Percentiles rank a stretch among this genome's conserved stretches.
Evolutionary conservation across 495 filamentous ascomycete species (phyloP).

Genomic region (Aspergillus coremiiformis): DNA sequence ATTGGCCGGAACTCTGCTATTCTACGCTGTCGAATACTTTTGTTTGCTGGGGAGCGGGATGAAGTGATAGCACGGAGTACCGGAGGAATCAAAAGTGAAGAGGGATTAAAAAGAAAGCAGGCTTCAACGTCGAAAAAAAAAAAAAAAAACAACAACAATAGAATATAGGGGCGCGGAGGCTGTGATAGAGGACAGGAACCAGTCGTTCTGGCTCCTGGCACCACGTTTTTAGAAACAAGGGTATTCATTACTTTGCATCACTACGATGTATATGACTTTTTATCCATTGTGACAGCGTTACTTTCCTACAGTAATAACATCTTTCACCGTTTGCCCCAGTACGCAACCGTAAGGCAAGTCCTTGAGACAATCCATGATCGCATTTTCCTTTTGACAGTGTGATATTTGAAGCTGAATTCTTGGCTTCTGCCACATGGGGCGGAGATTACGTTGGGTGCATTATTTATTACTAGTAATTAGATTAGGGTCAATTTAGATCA

Average conservation of each 20-base stretch:
- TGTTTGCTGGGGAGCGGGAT: not conserved
- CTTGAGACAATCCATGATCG: not conserved
- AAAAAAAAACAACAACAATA: constrained; percentile 2
- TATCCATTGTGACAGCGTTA: not conserved
- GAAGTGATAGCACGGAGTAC: not conserved
- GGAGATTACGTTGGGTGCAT: not conserved
- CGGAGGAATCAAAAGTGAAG: not conserved
- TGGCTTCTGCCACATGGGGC: not conserved
- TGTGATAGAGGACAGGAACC: constrained; percentile 2
- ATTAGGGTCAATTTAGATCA: not conserved
- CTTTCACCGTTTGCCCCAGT: not conserved
- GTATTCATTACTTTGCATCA: not conserved
- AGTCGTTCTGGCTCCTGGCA: not conserved
- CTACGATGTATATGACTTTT: not conserved
- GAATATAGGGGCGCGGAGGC: not conserved
- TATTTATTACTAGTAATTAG: too few species aligned
- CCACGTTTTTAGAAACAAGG: constrained; percentile 5
- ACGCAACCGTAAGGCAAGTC: not conserved
- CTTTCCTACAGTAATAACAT: too few species aligned
- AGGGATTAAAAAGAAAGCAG: not conserved
- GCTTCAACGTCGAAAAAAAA: not conserved
- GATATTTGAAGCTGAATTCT: not conserved
- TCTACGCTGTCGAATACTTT: not conserved
- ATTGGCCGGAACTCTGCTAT: not conserved
- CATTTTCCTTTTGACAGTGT: not conserved